phyloP scores from a whole-genome alignment of 2,329 filamentous ascomycete species.

The Colletotrichum paranaense region DNA sequence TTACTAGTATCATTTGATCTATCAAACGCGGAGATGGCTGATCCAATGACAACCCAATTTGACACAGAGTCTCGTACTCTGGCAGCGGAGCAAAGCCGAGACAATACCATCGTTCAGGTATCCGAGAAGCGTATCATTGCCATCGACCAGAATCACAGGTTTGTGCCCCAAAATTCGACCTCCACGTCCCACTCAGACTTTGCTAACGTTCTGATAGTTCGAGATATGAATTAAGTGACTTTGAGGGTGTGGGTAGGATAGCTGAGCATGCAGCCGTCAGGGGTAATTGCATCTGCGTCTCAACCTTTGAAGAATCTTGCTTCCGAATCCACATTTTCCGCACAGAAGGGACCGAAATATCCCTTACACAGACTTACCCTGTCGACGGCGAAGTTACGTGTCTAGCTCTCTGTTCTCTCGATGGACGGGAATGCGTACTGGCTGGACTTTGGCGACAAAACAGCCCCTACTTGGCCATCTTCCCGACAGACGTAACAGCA shows the following conservation, averaged over 20 bases:
- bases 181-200: not conserved
- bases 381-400: slow-evolving; percentile 62
- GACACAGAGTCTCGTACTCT: slow-evolving; percentile 66
- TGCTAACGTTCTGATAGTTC: slow-evolving; percentile 1
- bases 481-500: slow-evolving; percentile 32
- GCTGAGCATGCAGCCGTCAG: slow-evolving; percentile 57
- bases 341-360: slow-evolving; percentile 47
- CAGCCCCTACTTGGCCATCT: slow-evolving; percentile 47
- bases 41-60: slow-evolving; percentile 55
- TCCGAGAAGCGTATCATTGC: slow-evolving; percentile 61
- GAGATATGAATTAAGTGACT: slow-evolving; percentile 12
- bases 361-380: slow-evolving; percentile 44
- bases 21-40: slow-evolving; percentile 54
- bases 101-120: slow-evolving; percentile 61
- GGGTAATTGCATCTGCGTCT: slow-evolving; percentile 54
- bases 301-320: slow-evolving; percentile 48
- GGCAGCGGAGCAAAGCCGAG: slow-evolving; percentile 50
- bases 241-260: slow-evolving; percentile 36
- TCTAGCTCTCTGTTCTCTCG: slow-evolving; percentile 48
- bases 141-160: slow-evolving; percentile 49
- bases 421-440: slow-evolving; percentile 43
- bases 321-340: slow-evolving; percentile 54
- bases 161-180: slow-evolving; percentile 36
- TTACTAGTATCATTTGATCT: slow-evolving; percentile 62
- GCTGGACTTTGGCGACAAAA: slow-evolving; percentile 48